Evolutionary conservation across 768 basidiomycete genomes (phyloP).

Genomic region (Chalciporus chontae): DNA sequence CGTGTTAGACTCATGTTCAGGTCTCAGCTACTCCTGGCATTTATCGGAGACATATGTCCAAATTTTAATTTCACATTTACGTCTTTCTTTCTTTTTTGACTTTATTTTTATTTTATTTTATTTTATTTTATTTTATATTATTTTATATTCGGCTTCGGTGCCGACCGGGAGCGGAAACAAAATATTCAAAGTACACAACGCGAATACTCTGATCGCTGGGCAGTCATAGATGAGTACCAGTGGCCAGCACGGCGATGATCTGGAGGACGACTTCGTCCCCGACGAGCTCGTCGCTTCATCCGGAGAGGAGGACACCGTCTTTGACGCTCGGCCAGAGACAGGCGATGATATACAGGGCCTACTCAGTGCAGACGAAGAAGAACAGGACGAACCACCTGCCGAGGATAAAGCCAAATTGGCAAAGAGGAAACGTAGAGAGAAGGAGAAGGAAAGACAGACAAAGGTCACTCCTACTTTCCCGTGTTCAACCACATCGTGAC

Average conservation of each 20-base stretch:
- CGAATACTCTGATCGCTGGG: background rate
- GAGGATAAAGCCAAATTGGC: constrained; percentile 27
- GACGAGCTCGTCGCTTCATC: constrained; percentile 66
- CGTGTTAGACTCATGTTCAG: constrained; percentile 29
- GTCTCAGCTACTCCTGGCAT: constrained; percentile 5
- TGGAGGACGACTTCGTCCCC: constrained; percentile 77
- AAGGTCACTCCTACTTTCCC: constrained; percentile 45
- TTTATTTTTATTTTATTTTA: no score
- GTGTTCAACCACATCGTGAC: constrained; percentile 5
- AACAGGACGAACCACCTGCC: constrained; percentile 28
- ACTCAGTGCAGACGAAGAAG: constrained; percentile 46
- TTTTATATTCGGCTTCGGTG: no score
- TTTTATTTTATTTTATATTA: no score
- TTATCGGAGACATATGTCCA: background rate
- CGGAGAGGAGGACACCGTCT: constrained; percentile 46
- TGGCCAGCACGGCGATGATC: constrained; percentile 63
- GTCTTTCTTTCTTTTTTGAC: no score
- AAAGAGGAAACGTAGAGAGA: constrained; percentile 73
- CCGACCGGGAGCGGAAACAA: background rate
- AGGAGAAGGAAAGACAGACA: constrained; percentile 67
- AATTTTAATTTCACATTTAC: no score
- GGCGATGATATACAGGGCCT: constrained; percentile 37
- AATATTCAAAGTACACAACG: no score
- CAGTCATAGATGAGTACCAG: constrained; percentile 23
- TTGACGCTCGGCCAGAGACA: constrained; percentile 25